Evolutionary conservation across 306 rosid species (phyloP), one percentile per base, ranked within the genome.

Genomic region (Delonix regia): DNA sequence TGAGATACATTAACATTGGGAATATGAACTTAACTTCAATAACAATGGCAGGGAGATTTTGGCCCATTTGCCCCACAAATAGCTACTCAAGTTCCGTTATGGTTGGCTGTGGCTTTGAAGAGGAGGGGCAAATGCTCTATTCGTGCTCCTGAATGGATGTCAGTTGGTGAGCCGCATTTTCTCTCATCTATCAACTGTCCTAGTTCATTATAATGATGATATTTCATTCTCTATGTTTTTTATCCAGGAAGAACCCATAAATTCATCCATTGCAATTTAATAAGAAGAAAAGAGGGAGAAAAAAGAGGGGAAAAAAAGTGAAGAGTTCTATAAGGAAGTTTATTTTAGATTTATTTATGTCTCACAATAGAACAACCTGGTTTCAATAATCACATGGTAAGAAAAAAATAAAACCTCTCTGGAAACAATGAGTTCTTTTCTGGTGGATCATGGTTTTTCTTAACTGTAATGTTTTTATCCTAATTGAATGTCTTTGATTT

Each of bases 81-180:
- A 73, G 85, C 87, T 18, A 71, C 94, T 13, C 88, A 88, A 75
- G 99, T 90, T 21, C 98, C 99, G 0, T 56, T 95, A 61, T 95
- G 99, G 99, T 86, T 95, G 57, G 99, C 97, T 1, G 85, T 90
- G 74, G 93, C 98, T 77, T 63, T 93, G 82, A 93, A 88, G 88
- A 93, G 85, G 90, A 93, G 97, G 82, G 91, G 93, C 74, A 93
- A 91, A 52, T 93, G 98, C 65, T 83, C 93, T 47, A 86, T 95
- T 82, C 85, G 87, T 41, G 81, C 92, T 51, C 98, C 99, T 0
- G 84, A 79, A 45, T 95, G 97, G 99, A 93, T 95, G 93, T 62
- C 94, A 8, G 74, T 88, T 6, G 99, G 99, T 93, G 75, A 88
- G 96, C 66, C 80, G 42, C 33, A 22, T 75, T 69, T 73, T 44